Conservation (phyloP, 495 filamentous ascomycete genomes). For the Acidomyces sp. region DNA sequence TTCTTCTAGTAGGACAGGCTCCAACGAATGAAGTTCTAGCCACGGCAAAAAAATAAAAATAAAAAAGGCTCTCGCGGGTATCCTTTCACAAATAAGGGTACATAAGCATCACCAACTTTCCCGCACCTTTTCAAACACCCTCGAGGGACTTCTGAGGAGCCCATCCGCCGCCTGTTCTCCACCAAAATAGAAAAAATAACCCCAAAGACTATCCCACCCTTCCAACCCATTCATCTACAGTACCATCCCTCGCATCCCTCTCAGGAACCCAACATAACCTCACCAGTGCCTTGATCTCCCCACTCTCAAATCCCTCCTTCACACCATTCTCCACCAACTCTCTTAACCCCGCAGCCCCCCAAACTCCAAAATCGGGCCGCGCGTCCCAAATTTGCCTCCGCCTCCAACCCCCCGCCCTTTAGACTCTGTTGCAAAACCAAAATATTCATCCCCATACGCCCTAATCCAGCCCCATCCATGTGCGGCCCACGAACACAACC, state of each 20-base stretch:
- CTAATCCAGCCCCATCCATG: constrained; percentile 64
- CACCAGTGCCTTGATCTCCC: constrained; percentile 70
- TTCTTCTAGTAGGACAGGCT: too few relatives aligned
- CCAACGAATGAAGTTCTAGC: too few relatives aligned
- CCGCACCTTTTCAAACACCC: too few relatives aligned
- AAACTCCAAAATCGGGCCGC: constrained; percentile 68
- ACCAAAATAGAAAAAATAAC: too few relatives aligned
- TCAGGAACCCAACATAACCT: constrained; percentile 52
- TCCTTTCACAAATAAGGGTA: too few relatives aligned
- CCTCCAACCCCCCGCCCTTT: constrained; percentile 79
- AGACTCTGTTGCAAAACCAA: constrained; percentile 90
- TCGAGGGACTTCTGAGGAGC: too few relatives aligned
- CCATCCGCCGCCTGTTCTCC: too few relatives aligned
- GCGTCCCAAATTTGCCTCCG: constrained; percentile 41
- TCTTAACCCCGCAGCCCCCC: constrained; percentile 64
- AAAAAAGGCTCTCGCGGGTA: too few relatives aligned
- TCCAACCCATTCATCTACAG: constrained; percentile 4
- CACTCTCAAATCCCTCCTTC: constrained; percentile 52
- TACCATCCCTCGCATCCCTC: constrained; percentile 6
- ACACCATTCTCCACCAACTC: constrained; percentile 31
- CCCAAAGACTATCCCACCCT: constrained; percentile 4
- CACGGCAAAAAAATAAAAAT: too few relatives aligned
- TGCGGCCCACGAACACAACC: constrained; percentile 49
- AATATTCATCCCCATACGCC: constrained; percentile 77
- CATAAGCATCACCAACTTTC: too few relatives aligned